Evolutionary conservation across 441 rosid genomes (phyloP).

Genomic region (Populus hybrid): DNA sequence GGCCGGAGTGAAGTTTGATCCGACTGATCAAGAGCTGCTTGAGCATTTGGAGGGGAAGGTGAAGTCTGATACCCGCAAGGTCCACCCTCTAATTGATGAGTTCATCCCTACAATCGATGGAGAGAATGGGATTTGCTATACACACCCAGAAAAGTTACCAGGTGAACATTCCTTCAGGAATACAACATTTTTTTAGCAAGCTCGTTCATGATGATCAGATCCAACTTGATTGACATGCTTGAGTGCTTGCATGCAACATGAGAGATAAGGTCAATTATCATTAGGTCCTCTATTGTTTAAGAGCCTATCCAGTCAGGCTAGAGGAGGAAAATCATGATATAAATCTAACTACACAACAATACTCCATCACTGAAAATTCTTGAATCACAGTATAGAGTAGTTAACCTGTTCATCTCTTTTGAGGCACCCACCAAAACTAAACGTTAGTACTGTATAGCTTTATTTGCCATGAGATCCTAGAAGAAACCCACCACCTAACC

Average conservation of each 20-base stretch:
- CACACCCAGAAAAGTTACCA: conserved; percentile 93
- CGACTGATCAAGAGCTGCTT: conserved; percentile 85
- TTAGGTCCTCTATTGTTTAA: too few relatives aligned
- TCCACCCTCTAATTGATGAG: conserved; percentile 84
- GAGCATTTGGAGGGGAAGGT: conserved; percentile 84
- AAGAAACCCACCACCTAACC: conserved; percentile 11
- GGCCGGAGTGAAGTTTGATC: conserved; percentile 96
- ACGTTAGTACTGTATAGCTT: neutral
- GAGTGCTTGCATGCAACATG: neutral
- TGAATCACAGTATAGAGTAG: too few relatives aligned
- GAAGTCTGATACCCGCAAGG: conserved; percentile 44
- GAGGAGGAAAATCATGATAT: too few relatives aligned
- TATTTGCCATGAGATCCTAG: neutral
- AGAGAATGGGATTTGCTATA: conserved; percentile 89
- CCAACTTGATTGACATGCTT: neutral
- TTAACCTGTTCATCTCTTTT: neutral
- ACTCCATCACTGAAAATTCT: neutral
- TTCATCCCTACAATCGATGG: conserved; percentile 88
- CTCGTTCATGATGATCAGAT: too few relatives aligned
- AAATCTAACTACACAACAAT: too few relatives aligned
- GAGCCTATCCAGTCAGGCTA: too few relatives aligned
- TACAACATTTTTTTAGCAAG: neutral
- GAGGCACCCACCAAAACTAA: conserved; percentile 8
- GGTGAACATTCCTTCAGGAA: conserved; percentile 31
- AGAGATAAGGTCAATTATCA: neutral